These are phyloP conservation scores for Arxiozyma slooffiae DNA, from an alignment of 1,139 yeast genomes.

Conservation along the genomic window DNA sequence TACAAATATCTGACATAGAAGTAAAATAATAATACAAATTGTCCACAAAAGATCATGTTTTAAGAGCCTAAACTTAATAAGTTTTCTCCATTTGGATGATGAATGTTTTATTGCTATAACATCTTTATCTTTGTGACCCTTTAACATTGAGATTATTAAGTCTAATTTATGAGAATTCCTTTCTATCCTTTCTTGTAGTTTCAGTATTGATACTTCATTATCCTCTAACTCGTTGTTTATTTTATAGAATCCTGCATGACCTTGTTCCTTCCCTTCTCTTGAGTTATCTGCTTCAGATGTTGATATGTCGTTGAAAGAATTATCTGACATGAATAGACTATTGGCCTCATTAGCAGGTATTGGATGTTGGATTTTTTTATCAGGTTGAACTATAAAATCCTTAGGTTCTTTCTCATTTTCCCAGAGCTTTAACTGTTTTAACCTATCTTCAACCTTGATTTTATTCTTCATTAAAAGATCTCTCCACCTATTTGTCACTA, in stretches of 20 bases:
- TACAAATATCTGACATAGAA: conserved; percentile 23
- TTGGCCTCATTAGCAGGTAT: neutral
- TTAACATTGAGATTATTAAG: conserved; percentile 8
- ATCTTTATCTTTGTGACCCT: neutral
- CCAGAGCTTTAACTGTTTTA: conserved; percentile 2
- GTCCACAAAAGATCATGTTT: conserved; percentile 19
- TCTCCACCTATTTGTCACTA: conserved; percentile 16
- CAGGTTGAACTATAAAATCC: neutral
- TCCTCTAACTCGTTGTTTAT: neutral
- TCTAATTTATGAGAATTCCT: conserved; percentile 20
- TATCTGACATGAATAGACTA: too few relatives aligned
- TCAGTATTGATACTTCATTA: neutral
- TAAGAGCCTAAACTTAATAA: neutral
- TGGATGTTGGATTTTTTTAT: neutral
- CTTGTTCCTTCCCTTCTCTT: neutral
- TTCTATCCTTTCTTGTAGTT: conserved; percentile 13
- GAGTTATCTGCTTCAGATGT: neutral
- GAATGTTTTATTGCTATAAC: neutral
- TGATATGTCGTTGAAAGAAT: neutral
- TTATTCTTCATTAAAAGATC: conserved; percentile 15
- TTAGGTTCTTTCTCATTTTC: neutral
- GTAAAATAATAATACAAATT: conserved; percentile 25
- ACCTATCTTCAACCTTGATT: conserved; percentile 5
- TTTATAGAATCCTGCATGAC: neutral
- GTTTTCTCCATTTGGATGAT: neutral